These are phyloP conservation scores for Phytopythium sindhum DNA, from an alignment of 352 stramenopile genomes.

Conservation along the genomic window DNA sequence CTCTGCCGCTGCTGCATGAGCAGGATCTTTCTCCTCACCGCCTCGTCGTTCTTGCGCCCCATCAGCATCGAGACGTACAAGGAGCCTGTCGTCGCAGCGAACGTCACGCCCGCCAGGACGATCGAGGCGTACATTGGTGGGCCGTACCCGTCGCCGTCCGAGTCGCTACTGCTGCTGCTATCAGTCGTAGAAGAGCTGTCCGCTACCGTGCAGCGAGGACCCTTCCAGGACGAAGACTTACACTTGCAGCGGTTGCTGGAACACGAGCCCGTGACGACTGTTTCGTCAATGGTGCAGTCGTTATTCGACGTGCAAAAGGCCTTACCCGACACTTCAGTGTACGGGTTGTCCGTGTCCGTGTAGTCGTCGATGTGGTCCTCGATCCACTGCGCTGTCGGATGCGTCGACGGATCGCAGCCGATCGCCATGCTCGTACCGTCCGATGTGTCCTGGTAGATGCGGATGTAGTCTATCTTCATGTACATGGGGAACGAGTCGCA, in stretches of 20 bases:
- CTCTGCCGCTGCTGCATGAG: neutral
- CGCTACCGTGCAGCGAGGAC: conserved; percentile 35
- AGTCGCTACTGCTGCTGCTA: conserved; percentile 17
- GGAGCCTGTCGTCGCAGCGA: conserved; percentile 16
- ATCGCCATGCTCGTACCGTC: conserved; percentile 33
- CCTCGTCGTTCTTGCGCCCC: conserved; percentile 14
- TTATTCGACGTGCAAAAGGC: conserved; percentile 36
- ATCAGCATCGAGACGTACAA: conserved; percentile 20
- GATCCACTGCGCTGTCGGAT: conserved; percentile 66
- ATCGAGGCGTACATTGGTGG: conserved; percentile 24
- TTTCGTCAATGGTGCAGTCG: conserved; percentile 35
- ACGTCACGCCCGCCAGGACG: conserved; percentile 12
- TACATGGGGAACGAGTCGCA: conserved; percentile 66
- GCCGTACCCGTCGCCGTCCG: conserved; percentile 18
- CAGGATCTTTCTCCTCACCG: conserved; percentile 13
- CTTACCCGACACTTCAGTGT: conserved; percentile 30
- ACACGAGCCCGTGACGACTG: conserved; percentile 20
- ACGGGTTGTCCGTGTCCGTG: conserved; percentile 36
- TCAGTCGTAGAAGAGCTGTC: conserved; percentile 5
- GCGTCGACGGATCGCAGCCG: conserved; percentile 43
- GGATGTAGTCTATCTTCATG: conserved; percentile 76
- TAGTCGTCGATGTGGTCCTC: conserved; percentile 55
- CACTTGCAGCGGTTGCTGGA: conserved; percentile 24
- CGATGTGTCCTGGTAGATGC: conserved; percentile 32
- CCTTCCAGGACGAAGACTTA: conserved; percentile 21